These are phyloP conservation scores for Trichophyton mentagrophytes DNA, from an alignment of 2,329 filamentous ascomycete genomes.

Conservation along the genomic window DNA sequence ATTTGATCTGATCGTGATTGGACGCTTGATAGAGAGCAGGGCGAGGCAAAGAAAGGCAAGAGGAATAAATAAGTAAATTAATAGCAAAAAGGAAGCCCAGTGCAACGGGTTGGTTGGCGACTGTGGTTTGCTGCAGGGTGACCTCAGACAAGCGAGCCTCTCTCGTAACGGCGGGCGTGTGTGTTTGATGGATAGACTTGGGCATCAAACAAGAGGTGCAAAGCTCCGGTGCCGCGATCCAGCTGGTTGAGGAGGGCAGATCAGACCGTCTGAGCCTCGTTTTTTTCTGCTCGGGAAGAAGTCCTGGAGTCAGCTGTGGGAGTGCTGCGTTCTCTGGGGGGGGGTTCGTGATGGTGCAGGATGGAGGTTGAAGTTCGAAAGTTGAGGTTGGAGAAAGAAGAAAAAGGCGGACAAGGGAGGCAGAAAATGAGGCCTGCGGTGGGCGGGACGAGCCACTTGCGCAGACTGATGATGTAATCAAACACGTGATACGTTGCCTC, in stretches of 20 bases:
- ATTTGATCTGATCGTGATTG: slow-evolving; percentile 33
- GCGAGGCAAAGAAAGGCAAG: no score
- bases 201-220: background rate
- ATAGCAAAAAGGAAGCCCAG: no score
- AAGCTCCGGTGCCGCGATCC: background rate
- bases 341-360: background rate
- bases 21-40: background rate
- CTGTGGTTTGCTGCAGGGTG: background rate
- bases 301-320: background rate
- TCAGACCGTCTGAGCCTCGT: background rate
- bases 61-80: no score
- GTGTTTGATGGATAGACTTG: background rate
- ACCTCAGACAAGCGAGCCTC: background rate
- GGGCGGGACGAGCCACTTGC: background rate
- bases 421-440: background rate
- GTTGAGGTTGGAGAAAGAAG: background rate
- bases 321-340: background rate
- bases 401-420: background rate
- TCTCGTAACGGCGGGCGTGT: background rate
- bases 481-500: background rate
- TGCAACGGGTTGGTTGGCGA: background rate
- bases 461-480: background rate
- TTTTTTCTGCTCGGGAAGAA: background rate
- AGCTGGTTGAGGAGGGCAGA: background rate
- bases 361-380: background rate